phyloP scores from a whole-genome alignment of 1,284 basidiomycete genomes.

The Ceratobasidium papillatum region DNA sequence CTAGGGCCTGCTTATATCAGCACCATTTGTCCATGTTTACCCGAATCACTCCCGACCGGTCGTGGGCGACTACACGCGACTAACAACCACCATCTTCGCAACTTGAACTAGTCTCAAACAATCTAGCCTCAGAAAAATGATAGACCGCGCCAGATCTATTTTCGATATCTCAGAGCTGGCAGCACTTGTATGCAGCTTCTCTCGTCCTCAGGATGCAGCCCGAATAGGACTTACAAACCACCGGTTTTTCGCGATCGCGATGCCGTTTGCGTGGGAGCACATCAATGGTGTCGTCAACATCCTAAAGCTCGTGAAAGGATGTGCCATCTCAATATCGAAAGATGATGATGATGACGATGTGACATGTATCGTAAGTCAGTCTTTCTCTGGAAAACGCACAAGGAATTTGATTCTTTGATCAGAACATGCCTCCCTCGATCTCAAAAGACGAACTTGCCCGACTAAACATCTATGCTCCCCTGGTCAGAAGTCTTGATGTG shows the following conservation, averaged over 20 bases:
- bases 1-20: too few species aligned
- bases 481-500: background rate
- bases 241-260: background rate
- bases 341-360: background rate
- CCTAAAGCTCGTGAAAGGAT: background rate
- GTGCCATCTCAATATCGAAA: background rate
- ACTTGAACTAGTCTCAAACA: too few species aligned
- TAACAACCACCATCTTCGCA: too few species aligned
- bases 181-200: background rate
- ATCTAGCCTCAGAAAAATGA: too few species aligned
- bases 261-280: slow-evolving; percentile 2
- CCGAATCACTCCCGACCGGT: too few species aligned
- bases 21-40: too few species aligned
- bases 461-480: background rate
- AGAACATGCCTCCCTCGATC: background rate
- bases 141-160: background rate
- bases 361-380: background rate
- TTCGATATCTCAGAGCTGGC: background rate
- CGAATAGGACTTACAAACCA: background rate
- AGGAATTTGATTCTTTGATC: background rate
- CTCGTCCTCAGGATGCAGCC: background rate
- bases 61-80: too few species aligned
- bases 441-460: background rate
- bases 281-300: background rate
- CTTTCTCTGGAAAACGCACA: background rate